Evolutionary conservation across 2,329 filamentous ascomycete genomes (phyloP).

Genomic region (Scopulariopsis brevicaulis): DNA sequence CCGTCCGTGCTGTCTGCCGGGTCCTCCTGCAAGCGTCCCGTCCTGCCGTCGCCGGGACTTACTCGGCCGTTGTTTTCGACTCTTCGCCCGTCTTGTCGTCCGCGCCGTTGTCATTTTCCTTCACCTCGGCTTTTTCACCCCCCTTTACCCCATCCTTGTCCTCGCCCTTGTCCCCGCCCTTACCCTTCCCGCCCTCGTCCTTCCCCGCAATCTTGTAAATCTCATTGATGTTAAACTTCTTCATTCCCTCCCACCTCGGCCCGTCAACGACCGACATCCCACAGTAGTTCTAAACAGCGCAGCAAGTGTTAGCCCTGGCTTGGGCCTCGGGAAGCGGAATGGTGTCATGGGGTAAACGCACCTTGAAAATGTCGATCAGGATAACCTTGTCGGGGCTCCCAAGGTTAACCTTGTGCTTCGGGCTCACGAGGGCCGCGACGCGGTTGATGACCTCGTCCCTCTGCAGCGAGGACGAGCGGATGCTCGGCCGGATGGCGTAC

Average conservation of each 20-base stretch:
- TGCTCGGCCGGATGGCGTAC: conserved; percentile 77
- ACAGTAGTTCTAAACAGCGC: conserved; percentile 48
- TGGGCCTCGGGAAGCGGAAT: background rate
- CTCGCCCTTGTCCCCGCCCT: background rate
- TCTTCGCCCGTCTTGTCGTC: background rate
- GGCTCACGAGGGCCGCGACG: conserved; percentile 54
- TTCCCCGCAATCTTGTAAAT: conserved; percentile 38
- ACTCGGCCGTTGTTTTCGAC: background rate
- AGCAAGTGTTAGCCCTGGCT: background rate
- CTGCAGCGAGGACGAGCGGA: conserved; percentile 29
- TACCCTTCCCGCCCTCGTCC: background rate
- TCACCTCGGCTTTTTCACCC: background rate
- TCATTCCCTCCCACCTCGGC: conserved; percentile 58
- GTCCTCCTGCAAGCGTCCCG: background rate
- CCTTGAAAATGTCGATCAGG: conserved; percentile 59
- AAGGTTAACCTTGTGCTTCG: conserved; percentile 67
- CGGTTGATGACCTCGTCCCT: conserved; percentile 60
- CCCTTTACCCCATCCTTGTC: background rate
- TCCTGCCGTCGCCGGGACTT: background rate
- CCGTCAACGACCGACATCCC: conserved; percentile 70
- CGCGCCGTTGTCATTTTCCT: background rate
- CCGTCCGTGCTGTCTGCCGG: background rate
- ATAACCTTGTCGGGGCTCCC: conserved; percentile 67
- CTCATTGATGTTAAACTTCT: conserved; percentile 68
- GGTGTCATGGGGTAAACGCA: background rate